These are phyloP conservation scores for Hippophae rhamnoides DNA, from an alignment of 306 rosid genomes.

Conservation along the genomic window DNA sequence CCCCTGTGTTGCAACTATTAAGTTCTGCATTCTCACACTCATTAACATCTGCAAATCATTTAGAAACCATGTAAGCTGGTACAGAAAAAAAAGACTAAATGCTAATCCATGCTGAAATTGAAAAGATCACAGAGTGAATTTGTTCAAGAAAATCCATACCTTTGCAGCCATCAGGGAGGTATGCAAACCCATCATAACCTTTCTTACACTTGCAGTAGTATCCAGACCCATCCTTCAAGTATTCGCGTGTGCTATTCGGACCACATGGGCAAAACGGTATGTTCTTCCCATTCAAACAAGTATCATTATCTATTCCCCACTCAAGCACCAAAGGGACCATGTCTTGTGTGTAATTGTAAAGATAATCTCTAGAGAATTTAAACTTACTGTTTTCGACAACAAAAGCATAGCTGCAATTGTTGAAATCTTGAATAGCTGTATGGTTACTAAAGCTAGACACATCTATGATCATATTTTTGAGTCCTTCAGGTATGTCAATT, in stretches of 20 bases:
- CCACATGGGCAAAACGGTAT: not conserved
- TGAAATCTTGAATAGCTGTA: not conserved
- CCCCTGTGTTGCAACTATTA: not conserved
- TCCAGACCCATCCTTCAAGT: not conserved
- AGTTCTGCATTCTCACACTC: not conserved
- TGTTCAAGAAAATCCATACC: slow-evolving; percentile 1
- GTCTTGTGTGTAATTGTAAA: not conserved
- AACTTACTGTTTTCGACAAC: not conserved
- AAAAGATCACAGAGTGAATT: too few relatives aligned
- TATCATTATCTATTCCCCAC: not conserved
- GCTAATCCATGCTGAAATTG: not conserved
- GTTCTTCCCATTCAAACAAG: not conserved
- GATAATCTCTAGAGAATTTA: not conserved
- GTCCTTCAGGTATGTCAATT: not conserved
- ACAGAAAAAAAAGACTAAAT: not conserved
- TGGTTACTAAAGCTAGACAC: not conserved
- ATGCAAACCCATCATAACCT: slow-evolving; percentile 24
- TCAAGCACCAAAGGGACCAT: not conserved
- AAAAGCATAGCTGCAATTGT: not conserved
- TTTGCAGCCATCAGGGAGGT: slow-evolving; percentile 18
- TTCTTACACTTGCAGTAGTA: slow-evolving; percentile 18
- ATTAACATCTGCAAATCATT: not conserved
- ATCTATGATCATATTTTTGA: not conserved
- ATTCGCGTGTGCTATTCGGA: not conserved
- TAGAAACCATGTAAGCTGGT: not conserved